Percentiles rank a stretch among this genome's conserved stretches.
These are phyloP conservation scores for Penicillium sp. DNA, from an alignment of 2,329 filamentous ascomycete species.

Conservation along the genomic window DNA sequence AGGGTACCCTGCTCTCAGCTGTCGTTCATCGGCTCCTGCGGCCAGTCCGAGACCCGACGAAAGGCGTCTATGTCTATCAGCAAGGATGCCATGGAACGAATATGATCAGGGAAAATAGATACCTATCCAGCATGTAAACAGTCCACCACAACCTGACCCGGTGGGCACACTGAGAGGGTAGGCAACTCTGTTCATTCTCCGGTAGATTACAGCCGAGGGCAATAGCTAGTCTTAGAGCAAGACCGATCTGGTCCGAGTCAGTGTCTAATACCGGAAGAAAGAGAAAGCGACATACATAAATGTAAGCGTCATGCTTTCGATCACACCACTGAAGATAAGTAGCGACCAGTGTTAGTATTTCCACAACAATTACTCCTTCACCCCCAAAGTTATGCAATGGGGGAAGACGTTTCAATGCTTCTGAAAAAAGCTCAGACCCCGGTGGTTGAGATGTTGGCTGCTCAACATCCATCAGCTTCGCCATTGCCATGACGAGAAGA, in stretches of 20 bases:
- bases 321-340: conserved; percentile 25
- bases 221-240: conserved; percentile 21
- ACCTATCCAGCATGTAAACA: conserved; percentile 26
- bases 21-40: conserved; percentile 21
- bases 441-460: conserved; percentile 17
- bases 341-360: conserved; percentile 18
- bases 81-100: neutral
- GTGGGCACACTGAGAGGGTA: conserved; percentile 22
- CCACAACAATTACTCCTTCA: conserved; percentile 16
- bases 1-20: conserved; percentile 15
- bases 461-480: conserved; percentile 23
- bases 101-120: neutral
- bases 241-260: conserved; percentile 13
- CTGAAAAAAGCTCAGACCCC: conserved; percentile 17
- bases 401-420: conserved; percentile 18
- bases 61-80: conserved; percentile 13
- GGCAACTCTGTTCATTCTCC: conserved; percentile 16
- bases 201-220: conserved; percentile 18
- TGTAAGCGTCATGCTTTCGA: conserved; percentile 22
- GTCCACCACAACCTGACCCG: conserved; percentile 25
- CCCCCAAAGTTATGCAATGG: conserved; percentile 12
- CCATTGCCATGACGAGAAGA: conserved; percentile 27
- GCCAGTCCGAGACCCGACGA: conserved; percentile 20
- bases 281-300: conserved; percentile 11
- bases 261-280: neutral